Evolutionary conservation across 768 basidiomycete species (phyloP).

Genomic region (Mycena maculata): DNA sequence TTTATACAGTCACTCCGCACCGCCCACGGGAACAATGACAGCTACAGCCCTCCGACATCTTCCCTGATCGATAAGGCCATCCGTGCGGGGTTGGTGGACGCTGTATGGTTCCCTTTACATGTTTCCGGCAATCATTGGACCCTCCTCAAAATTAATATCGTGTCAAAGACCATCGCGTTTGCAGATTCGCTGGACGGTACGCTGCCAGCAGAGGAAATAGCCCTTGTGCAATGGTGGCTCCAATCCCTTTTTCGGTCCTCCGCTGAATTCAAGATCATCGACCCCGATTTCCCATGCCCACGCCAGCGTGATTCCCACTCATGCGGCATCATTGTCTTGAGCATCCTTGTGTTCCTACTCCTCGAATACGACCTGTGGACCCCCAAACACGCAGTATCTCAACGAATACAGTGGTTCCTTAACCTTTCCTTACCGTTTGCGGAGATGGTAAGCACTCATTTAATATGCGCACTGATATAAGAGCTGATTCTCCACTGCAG

Average conservation of each 20-base stretch:
- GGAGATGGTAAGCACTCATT: too few relatives aligned
- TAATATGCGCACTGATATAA: too few relatives aligned
- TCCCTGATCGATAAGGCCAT: constrained; percentile 6
- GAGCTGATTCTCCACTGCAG: too few relatives aligned
- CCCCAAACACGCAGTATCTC: neutral
- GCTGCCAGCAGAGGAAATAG: neutral
- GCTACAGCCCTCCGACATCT: neutral
- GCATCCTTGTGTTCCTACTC: neutral
- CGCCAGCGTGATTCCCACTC: constrained; percentile 8
- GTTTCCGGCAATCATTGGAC: constrained; percentile 18
- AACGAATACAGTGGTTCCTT: constrained; percentile 5
- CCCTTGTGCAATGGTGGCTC: constrained; percentile 17
- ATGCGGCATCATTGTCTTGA: constrained; percentile 14
- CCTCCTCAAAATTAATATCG: constrained; percentile 27
- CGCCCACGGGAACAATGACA: neutral
- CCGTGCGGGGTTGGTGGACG: neutral
- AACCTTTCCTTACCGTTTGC: neutral
- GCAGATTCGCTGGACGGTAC: neutral
- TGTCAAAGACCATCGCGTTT: constrained; percentile 28
- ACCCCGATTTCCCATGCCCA: constrained; percentile 2
- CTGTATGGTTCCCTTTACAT: constrained; percentile 12
- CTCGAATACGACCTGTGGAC: neutral
- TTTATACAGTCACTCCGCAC: too few relatives aligned
- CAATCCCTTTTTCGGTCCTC: neutral
- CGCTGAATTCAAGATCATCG: neutral